Evolutionary conservation across 2,329 filamentous ascomycete genomes (phyloP), one percentile per base, ranked within the genome.

Genomic region (Hypocreales sp.): DNA sequence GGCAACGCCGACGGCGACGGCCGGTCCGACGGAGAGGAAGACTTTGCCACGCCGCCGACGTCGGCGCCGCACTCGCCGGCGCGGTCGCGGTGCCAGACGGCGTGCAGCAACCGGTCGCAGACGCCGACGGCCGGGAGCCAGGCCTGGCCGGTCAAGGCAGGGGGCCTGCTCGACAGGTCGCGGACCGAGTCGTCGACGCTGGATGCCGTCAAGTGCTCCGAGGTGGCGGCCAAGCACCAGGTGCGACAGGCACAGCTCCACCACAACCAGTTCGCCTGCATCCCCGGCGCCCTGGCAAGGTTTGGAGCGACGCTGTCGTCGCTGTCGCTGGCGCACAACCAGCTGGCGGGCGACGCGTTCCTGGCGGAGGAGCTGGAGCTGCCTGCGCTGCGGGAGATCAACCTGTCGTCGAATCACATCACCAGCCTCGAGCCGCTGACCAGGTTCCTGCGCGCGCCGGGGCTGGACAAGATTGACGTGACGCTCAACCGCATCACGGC

Each of bases 401-500:
- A 79, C 40, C 51, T 95, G 14, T 62, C 71, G 23, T 68, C 69
- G 15, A 87, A 90, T 46, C 74, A 74, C 24, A 70, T 94, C 33
- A 73, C 69, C 0, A 72, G 72, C 4, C 55, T 94, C 8, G 61
- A 67, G 2, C 70, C 77, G 1, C 54, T 95, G 11, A 63, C 71
- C 4, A 53, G 60, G 5, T 58, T 72, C 36, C 64, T 95, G 5
- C 61, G 66, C n/a, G 83, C 86, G 0, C 83, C 84, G 0, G 60
- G 56, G 6, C 63, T 95, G 6, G 70, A 77, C 29, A 79, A 78
- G 39, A 61, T 94, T 2, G 81, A 95, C 44, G 62, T 92, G 7
- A 83, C 79, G 15, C 68, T 78, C 36, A 95, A 95, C 47, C 73
- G 79, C n/a, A 55, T 95, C 17, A 67, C 72, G 1, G 64, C 66